Conservation (phyloP, 768 basidiomycete species). For the Lactarius trivialis region DNA sequence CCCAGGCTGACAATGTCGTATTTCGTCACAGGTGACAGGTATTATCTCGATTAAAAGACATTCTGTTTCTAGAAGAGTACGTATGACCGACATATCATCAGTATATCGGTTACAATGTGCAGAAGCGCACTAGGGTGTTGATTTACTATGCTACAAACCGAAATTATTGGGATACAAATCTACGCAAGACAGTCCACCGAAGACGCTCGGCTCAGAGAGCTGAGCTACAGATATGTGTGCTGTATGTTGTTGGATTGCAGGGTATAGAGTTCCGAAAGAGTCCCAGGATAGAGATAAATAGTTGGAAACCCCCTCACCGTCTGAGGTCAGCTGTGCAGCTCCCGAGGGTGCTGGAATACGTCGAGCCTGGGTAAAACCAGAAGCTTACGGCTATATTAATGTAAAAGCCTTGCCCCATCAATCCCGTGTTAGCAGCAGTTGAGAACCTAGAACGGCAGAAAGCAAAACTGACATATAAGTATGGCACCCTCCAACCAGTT, state of each 20-base stretch:
- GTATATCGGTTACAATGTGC: background rate
- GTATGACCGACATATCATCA: background rate
- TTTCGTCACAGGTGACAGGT: constrained; percentile 33
- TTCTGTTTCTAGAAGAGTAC: background rate
- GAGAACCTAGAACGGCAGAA: background rate
- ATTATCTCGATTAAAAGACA: constrained; percentile 30
- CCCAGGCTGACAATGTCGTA: background rate
- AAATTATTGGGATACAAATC: background rate
- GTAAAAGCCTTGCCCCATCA: constrained; percentile 39
- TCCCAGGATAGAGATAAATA: background rate
- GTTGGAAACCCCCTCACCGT: background rate
- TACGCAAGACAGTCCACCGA: background rate
- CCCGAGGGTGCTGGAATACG: constrained; percentile 30
- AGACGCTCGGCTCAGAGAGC: background rate
- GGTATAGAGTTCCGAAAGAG: background rate
- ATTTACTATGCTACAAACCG: constrained; percentile 2
- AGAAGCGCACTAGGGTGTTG: background rate
- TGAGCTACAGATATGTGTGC: background rate
- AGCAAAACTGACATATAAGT: constrained; percentile 47
- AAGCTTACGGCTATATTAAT: constrained; percentile 49
- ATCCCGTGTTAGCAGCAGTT: constrained; percentile 1
- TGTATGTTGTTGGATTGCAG: background rate
- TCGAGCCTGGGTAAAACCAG: constrained; percentile 45
- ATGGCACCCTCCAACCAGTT: constrained; percentile 92
- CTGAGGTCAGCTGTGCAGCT: constrained; percentile 23